Percentiles rank a stretch among this genome's conserved stretches.
Evolutionary conservation across 2,329 filamentous ascomycete species (phyloP).

Genomic region (Ascochyta pisi): DNA sequence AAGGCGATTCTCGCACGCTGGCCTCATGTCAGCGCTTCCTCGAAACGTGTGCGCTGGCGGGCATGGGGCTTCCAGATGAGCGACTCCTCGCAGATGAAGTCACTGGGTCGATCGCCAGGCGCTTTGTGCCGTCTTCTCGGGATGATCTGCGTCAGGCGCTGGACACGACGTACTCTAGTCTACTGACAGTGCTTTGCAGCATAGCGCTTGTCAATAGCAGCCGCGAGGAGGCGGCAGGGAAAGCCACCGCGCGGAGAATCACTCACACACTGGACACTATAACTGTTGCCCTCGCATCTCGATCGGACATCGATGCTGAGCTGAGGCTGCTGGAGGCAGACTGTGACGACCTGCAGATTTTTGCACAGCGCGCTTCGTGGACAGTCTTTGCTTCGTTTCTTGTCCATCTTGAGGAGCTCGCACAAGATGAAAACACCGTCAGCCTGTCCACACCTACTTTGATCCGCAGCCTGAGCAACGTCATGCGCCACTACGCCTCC

Average conservation of each 20-base stretch:
- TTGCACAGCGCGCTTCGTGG: conserved; percentile 41
- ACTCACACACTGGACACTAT: conserved; percentile 34
- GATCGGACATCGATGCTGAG: conserved; percentile 32
- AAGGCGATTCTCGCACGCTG: conserved; percentile 35
- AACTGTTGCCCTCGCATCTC: conserved; percentile 32
- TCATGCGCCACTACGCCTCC: conserved; percentile 32
- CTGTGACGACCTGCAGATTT: conserved; percentile 36
- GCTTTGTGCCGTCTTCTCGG: conserved; percentile 34
- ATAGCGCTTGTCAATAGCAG: conserved; percentile 38
- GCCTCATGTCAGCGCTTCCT: conserved; percentile 39
- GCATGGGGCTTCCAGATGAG: conserved; percentile 39
- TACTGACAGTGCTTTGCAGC: conserved; percentile 44
- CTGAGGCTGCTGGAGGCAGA: conserved; percentile 31
- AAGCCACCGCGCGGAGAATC: conserved; percentile 25
- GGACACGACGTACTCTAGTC: conserved; percentile 45
- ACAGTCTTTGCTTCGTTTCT: conserved; percentile 34
- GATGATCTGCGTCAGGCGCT: conserved; percentile 42
- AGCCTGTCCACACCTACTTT: conserved; percentile 18
- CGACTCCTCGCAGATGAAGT: conserved; percentile 29
- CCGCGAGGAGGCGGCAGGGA: conserved; percentile 25
- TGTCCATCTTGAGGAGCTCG: conserved; percentile 29
- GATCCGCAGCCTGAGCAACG: conserved; percentile 28
- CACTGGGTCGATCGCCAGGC: conserved; percentile 25
- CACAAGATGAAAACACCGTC: conserved; percentile 8
- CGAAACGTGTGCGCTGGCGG: conserved; percentile 37